These are phyloP conservation scores for Fraxinus baroniana DNA, from an alignment of 305 asterid genomes.

Conservation along the genomic window DNA sequence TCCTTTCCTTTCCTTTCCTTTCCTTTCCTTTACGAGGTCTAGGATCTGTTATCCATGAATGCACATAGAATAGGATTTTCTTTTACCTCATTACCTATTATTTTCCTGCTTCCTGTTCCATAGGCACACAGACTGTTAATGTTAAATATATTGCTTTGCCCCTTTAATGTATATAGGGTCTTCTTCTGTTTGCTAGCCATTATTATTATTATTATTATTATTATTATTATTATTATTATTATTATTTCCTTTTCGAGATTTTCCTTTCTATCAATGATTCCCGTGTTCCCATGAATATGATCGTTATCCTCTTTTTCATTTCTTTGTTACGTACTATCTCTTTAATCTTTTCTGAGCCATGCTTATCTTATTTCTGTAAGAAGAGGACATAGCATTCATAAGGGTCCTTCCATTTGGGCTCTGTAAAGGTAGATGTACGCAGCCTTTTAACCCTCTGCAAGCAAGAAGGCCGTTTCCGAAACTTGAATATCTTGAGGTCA, in stretches of 20 bases:
- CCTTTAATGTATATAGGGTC: not conserved
- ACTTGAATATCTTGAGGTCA: not conserved
- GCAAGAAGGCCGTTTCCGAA: not conserved
- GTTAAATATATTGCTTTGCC: not conserved
- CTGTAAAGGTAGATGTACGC: not conserved
- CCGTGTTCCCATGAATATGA: not conserved
- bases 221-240: slow-evolving; percentile 7
- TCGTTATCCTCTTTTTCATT: not conserved
- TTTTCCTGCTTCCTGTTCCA: not conserved
- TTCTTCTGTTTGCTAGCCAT: slow-evolving; percentile 1
- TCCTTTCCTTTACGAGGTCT: not conserved
- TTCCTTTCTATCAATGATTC: not conserved
- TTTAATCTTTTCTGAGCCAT: not conserved
- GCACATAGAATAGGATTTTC: not conserved
- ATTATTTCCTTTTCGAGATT: not conserved
- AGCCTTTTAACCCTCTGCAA: not conserved
- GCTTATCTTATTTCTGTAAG: not conserved
- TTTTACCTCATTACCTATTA: slow-evolving; percentile 1
- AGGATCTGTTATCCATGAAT: not conserved
- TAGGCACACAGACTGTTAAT: not conserved
- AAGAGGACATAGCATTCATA: not conserved
- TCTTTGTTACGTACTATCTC: not conserved
- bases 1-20: not conserved
- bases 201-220: slow-evolving; percentile 1
- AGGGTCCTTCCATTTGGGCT: not conserved